phyloP scores from a whole-genome alignment of 768 basidiomycete species.

The Suillus decipiens region DNA sequence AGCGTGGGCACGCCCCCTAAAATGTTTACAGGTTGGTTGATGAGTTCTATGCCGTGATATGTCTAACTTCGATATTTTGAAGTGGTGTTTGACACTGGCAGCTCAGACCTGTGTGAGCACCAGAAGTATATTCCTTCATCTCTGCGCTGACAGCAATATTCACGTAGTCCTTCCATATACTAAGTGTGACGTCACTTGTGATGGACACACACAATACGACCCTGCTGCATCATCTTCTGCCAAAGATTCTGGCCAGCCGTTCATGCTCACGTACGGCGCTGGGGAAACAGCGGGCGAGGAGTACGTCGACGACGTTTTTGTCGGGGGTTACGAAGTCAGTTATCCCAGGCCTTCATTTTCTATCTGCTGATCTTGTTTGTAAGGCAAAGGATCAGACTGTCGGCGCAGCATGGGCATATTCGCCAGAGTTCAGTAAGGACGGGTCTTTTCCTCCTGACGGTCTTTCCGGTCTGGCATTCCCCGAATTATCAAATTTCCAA shows the following conservation, averaged over 20 bases:
- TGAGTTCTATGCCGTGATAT: not conserved
- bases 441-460: slow-evolving; percentile 36
- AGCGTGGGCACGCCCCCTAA: slow-evolving; percentile 47
- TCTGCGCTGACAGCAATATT: not conserved
- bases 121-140: too few relatives aligned
- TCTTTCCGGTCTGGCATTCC: slow-evolving; percentile 42
- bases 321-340: slow-evolving; percentile 35
- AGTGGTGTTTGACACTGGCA: slow-evolving; percentile 51
- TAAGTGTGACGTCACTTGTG: slow-evolving; percentile 26
- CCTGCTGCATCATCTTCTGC: slow-evolving; percentile 28
- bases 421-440: slow-evolving; percentile 24
- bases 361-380: slow-evolving; percentile 7
- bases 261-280: slow-evolving; percentile 40
- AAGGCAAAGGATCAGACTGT: slow-evolving; percentile 38
- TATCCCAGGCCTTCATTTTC: not conserved
- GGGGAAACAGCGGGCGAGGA: slow-evolving; percentile 33
- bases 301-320: slow-evolving; percentile 38
- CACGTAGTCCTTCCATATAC: slow-evolving; percentile 34
- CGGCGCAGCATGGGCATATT: slow-evolving; percentile 36
- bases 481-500: slow-evolving; percentile 34
- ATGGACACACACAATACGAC: slow-evolving; percentile 30
- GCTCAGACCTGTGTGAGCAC: slow-evolving; percentile 41
- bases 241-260: slow-evolving; percentile 13
- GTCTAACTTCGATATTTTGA: not conserved
- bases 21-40: slow-evolving; percentile 36